These are phyloP conservation scores for Pichia paraexigua DNA, from an alignment of 805 yeast species.

Conservation along the genomic window DNA sequence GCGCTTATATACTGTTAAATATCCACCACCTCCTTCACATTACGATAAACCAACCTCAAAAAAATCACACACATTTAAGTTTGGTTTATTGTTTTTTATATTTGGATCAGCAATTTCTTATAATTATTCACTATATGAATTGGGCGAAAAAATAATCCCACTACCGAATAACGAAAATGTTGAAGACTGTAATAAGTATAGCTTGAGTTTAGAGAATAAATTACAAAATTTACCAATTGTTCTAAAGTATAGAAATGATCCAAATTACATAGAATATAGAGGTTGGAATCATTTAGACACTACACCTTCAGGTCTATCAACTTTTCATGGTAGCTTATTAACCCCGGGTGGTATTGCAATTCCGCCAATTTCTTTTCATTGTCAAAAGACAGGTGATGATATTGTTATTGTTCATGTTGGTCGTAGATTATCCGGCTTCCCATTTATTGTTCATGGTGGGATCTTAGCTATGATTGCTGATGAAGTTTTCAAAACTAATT, in stretches of 20 bases:
- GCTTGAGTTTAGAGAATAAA: constrained; percentile 35
- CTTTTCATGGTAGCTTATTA: constrained; percentile 41
- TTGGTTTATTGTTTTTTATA: constrained; percentile 13
- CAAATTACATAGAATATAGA: constrained; percentile 30
- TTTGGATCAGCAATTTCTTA: constrained; percentile 23
- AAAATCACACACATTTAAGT: constrained; percentile 1
- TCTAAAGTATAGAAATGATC: constrained; percentile 34
- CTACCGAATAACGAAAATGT: constrained; percentile 15
- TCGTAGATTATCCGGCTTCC: constrained; percentile 73
- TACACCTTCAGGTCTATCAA: constrained; percentile 10
- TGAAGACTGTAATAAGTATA: constrained; percentile 18
- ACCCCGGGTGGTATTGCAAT: constrained; percentile 76
- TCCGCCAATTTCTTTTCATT: constrained; percentile 61
- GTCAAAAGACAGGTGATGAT: constrained; percentile 47
- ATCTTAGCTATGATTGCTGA: constrained; percentile 73
- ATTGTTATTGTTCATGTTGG: constrained; percentile 72
- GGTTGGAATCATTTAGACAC: constrained; percentile 40
- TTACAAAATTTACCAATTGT: constrained; percentile 45
- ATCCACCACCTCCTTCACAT: constrained; percentile 15
- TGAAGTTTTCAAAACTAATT: constrained; percentile 49
- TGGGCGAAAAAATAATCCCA: constrained; percentile 18
- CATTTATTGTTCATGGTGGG: constrained; percentile 85
- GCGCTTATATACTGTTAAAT: constrained; percentile 10
- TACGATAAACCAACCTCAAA: constrained; percentile 5
- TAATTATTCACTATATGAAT: constrained; percentile 23